Evolutionary conservation across 1,284 basidiomycete genomes (phyloP).

Genomic region (Termitomyces sp.): DNA sequence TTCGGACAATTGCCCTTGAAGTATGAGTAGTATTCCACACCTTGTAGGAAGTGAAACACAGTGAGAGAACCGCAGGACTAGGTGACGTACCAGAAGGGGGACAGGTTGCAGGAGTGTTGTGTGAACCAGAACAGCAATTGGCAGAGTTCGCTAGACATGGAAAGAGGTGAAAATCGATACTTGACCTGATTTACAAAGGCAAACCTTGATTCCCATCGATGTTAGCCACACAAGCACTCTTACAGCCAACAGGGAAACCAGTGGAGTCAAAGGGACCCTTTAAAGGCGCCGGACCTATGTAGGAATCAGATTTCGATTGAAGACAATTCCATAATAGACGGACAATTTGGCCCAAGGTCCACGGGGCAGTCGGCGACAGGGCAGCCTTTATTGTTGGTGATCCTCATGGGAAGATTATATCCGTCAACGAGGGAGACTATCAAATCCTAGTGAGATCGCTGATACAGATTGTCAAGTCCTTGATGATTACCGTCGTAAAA

Average conservation of each 20-base stretch:
- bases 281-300: constrained; percentile 43
- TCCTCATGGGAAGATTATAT: constrained; percentile 53
- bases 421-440: constrained; percentile 51
- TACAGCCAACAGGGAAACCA: constrained; percentile 57
- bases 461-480: neutral
- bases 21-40: constrained; percentile 43
- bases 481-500: constrained; percentile 40
- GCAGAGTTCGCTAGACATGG: constrained; percentile 31
- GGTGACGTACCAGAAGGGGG: constrained; percentile 34
- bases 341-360: constrained; percentile 48
- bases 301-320: neutral
- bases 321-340: neutral
- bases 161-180: neutral
- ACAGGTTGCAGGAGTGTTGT: constrained; percentile 46
- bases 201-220: constrained; percentile 40
- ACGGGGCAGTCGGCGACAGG: constrained; percentile 43
- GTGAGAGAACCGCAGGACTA: neutral
- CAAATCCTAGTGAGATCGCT: neutral
- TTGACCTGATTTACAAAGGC: neutral
- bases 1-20: constrained; percentile 54
- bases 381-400: constrained; percentile 50
- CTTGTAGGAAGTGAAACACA: constrained; percentile 13
- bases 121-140: constrained; percentile 52
- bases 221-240: constrained; percentile 53
- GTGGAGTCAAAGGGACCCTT: constrained; percentile 49